Base-by-base conservation (phyloP, 139 green algal species). In the Chlorella sp. region DNA sequence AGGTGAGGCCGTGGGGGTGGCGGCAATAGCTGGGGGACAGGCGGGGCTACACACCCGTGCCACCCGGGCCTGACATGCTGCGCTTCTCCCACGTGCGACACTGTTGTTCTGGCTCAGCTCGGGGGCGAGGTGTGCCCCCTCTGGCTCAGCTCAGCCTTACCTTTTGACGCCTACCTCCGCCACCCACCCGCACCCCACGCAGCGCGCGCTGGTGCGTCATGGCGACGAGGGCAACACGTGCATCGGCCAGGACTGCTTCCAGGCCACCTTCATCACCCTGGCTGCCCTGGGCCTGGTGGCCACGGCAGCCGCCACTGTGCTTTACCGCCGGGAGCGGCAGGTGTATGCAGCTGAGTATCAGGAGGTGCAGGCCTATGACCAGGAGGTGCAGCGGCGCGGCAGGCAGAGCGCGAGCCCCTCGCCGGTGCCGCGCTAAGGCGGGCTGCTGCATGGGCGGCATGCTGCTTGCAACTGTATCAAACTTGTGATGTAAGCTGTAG, bases 161-260 rank as follows among this genome's bases (percentile, higher is more conserved):
- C n/a, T n/a, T n/a, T n/a, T n/a, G n/a, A n/a, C n/a, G n/a, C n/a
- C n/a, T n/a, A n/a, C n/a, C n/a, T n/a, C n/a, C n/a, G n/a, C n/a
- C n/a, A n/a, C n/a, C n/a, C n/a, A n/a, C 56, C 54, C 54, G 2
- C 19, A 36, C 34, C 34, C 20, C 3, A 3, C 64, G 69, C 54
- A 78, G 56, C 34, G 40, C 1, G 87, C 76, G 1, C n/a, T 83
- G 44, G 24, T 40, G 40, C 44, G 40, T 24, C 80, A 87, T 9
- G 67, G 54, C 38, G 34, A 13, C 30, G 11, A 26, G 1, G 67
- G 68, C 56, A 83, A 72, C 58, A 79, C 74, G 6, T 92, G 89
- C 82, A 28, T 77, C 0, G 89, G 89, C 17, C 46, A 65, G 8
- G 78, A 87, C 75, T 92, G 89, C 83, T 92, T 91, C 82, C 82